Base-by-base conservation (phyloP, 257 asterid genomes). In the Petunia secreta region DNA sequence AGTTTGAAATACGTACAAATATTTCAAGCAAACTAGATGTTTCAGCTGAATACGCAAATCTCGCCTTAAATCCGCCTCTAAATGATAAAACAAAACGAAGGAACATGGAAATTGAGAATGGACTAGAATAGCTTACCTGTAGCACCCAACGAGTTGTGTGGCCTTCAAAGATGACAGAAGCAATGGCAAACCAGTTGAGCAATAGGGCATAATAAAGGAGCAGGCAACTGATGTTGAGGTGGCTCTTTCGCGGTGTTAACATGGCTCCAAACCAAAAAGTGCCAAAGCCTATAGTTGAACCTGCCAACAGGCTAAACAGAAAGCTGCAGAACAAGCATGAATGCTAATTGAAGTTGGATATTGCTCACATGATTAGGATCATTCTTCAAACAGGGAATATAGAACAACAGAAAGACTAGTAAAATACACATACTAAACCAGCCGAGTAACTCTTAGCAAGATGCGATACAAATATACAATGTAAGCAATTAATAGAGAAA, bases 301-400 rank as follows among this genome's bases (percentile, higher is more conserved):
- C 43, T 48, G 43, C 11, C 40, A 25, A 71, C 11, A 71, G 58
- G 11, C 60, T 3, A 25, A 71, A 39, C 25, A 71, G 25, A 34
- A 48, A n/a, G 11, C 77, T 71, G 77, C 59, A 34, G 59, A 71
- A 8, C 60, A 71, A 48, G 60, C 60, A 48, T 48, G 16, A 68
- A 71, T 48, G 60, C 77, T 71, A 46, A 46, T 25, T 10, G 77
- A 48, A 69, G 25, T 71, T 71, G 48, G 77, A 48, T 71, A 34
- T 48, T 71, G 3, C 50, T 10, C 59, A 44, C 11, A 1, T 15
- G 5, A 46, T 25, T 38, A 69, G 57, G 16, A 50, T 3, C n/a
- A 44, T 44, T 68, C 55, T 16, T 68, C 39, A 44, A 68, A 16
- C 44, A 16, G 16, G 76, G 75, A 16, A 69, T 7, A 68, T 0